Evolutionary conservation across 768 basidiomycete species (phyloP), one percentile per base, ranked within the genome.

Genomic region (Suillus paluster): DNA sequence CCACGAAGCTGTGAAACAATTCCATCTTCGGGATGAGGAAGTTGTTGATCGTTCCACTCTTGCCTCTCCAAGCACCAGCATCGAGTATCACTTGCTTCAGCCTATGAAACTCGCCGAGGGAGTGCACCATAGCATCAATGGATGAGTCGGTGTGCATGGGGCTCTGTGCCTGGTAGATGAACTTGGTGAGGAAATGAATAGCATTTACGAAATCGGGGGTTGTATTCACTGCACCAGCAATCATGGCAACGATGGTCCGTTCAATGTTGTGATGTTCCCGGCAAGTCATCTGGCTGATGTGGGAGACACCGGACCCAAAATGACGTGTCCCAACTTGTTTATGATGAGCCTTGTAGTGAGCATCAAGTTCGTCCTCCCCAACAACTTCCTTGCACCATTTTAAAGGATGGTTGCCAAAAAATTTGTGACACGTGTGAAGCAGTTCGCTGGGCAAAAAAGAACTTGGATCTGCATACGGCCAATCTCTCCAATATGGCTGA

Each of bases 221-320:
- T 14, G 73, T 73, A 54, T 69, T 73, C 34, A 71, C 72, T 27
- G 77, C 76, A 5, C 42, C n/a, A 21, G 42, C 10, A 36, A 81
- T 71, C 15, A 75, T 63, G 5, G 71, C 25, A n/a, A 82, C 53
- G 5, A 81, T 62, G 50, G 74, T 72, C 2, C 69, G 63, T 64
- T 80, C 70, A 5, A 81, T 68, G 33, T 81, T 71, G 1, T 73
- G 61, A 57, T 80, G 77, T 42, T 80, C 79, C 7, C 71, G 61
- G 2, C 79, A 79, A n/a, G 80, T 80, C 8, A 78, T 74, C 61
- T 81, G 80, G 54, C 78, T 80, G 30, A 81, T 57, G 14, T 66
- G 63, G 12, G 78, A 78, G 17, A 81, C 72, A 1, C 80, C 80
- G 27, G 75, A 70, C 8, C 67, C 64, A 60, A 79, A 81, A 39